These are phyloP conservation scores for Metroxylon sagu DNA, from an alignment of 176 grass and related monocot genomes.

Conservation along the genomic window DNA sequence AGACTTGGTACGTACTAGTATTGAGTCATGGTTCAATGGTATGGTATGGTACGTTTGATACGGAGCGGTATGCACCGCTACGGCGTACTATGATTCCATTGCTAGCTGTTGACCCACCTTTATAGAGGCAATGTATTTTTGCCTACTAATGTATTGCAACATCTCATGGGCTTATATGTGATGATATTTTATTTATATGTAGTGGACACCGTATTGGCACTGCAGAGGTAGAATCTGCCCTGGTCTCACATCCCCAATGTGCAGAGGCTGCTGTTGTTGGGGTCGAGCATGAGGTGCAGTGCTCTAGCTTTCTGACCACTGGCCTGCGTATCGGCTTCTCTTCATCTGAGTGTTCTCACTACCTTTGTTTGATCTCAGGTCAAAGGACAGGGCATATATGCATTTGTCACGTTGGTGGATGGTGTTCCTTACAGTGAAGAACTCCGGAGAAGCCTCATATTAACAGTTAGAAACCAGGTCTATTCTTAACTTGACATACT, in stretches of 20 bases:
- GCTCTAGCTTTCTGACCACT: neutral
- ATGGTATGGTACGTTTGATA: no score
- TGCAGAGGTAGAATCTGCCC: constrained; percentile 90
- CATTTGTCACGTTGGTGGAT: constrained; percentile 90
- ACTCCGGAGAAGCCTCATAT: constrained; percentile 70
- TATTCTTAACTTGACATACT: neutral
- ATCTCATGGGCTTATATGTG: no score
- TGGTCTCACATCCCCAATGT: constrained; percentile 92
- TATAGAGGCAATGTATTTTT: no score
- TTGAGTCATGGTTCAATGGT: no score
- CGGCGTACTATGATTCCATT: no score
- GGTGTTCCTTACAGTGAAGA: constrained; percentile 84
- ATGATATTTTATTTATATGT: constrained; percentile 12
- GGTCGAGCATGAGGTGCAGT: constrained; percentile 82
- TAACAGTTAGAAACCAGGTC: constrained; percentile 79
- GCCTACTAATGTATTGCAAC: no score
- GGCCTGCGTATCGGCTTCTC: no score
- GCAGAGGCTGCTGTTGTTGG: constrained; percentile 92
- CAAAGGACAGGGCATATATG: constrained; percentile 97
- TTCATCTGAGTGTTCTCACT: neutral
- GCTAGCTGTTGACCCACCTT: no score
- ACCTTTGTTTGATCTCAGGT: constrained; percentile 38
- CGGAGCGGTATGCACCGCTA: no score
- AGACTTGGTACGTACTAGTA: no score
- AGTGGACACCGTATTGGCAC: constrained; percentile 96